These are phyloP conservation scores for Neopestalotiopsis sp. DNA, from an alignment of 2,329 filamentous ascomycete species.

Conservation along the genomic window DNA sequence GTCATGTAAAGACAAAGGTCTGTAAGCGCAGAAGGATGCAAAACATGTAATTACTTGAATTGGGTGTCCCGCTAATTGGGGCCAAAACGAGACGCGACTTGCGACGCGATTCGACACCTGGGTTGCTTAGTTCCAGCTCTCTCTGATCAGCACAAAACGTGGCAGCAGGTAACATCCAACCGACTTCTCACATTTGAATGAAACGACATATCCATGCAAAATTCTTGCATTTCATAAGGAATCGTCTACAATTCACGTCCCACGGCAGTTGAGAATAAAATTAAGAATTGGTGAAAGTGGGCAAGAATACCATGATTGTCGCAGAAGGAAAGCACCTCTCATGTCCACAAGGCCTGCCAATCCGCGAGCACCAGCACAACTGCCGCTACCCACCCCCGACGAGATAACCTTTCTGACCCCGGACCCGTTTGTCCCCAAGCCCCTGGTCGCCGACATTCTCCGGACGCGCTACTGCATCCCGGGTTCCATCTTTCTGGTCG, in stretches of 20 bases:
- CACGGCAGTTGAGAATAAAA: not conserved
- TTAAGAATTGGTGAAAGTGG: not conserved
- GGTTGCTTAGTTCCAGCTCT: not conserved
- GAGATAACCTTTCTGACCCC: conserved; percentile 33
- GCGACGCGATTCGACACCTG: not conserved
- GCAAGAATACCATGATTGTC: not conserved
- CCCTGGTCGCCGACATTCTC: conserved; percentile 54
- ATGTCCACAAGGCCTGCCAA: conserved; percentile 8
- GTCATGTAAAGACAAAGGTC: not conserved
- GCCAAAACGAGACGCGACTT: not conserved
- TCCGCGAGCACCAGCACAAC: not conserved
- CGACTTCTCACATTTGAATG: not conserved
- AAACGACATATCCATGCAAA: not conserved
- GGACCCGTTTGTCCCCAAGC: conserved; percentile 39
- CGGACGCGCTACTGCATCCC: conserved; percentile 53
- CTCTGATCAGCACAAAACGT: not conserved
- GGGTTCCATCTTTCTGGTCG: conserved; percentile 56
- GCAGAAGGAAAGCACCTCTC: conserved; percentile 3
- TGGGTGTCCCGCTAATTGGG: not conserved
- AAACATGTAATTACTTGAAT: too few species aligned
- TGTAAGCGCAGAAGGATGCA: not conserved
- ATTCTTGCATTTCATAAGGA: not conserved
- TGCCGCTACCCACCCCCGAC: not conserved
- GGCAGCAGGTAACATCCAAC: not conserved
- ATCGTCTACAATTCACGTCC: too few species aligned